Evolutionary conservation across 1,284 basidiomycete species (phyloP), one percentile per base, ranked within the genome.

Genomic region (Marasmius oreades): DNA sequence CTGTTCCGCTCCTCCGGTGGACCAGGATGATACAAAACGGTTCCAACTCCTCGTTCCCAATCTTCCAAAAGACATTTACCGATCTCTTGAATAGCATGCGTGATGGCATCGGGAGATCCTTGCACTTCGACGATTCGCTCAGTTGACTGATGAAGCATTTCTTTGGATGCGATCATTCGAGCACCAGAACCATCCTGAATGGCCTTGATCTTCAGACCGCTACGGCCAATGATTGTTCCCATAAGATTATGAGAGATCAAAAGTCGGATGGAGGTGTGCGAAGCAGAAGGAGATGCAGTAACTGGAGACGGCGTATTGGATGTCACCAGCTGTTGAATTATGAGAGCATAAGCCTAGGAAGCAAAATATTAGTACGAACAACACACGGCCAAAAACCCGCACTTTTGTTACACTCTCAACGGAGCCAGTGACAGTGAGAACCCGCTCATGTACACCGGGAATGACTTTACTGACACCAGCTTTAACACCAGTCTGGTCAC

Each of bases 401-500:
- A 90, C 93, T 80, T 94, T 92, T 64, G 95, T 88, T 62, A 98
- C 92, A 62, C 86, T 88, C 65, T 97, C 93, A 65, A 96, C 88
- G 53, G 91, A 85, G 59, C 96, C 96, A 60, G 85, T 89, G 72
- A 98, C 91, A 67, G 90, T 94, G 69, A 99, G 86, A 66, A 98
- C 94, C 66, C 96, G 92, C 77, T 99, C 96, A 72, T 97, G 94
- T 60, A 99, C 94, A 65, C 96, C 96, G 56, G 88, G 88, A 59
- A 97, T 94, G 77, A 98, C 95, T 76, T 98, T 98, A 83, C 90
- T 94, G 71, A 99, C 96, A 68, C 96, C 96, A 59, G 96, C 95
- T 78, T 95, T 98, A 76, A 97, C 95, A 64, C 92, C 93, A 50
- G 95, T 97, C 69, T 92, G 86, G 66, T 96, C 92, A 62, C 96